Evolutionary conservation across 1,284 basidiomycete genomes (phyloP), one percentile per base, ranked within the genome.

Genomic region (Ganoderma multipileum): DNA sequence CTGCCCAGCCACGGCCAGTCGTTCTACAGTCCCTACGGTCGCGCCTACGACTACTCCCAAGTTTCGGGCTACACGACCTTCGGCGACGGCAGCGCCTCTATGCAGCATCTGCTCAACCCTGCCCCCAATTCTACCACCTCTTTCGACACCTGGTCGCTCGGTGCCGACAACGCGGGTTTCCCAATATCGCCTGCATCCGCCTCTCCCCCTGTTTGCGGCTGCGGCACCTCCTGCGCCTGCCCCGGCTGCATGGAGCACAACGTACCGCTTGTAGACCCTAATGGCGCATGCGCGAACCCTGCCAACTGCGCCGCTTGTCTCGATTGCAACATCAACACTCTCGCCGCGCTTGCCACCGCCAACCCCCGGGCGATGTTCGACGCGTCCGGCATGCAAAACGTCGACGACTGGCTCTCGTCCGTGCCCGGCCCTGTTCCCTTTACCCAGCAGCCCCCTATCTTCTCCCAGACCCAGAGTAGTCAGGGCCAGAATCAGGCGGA

Each of bases 21-120:
- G 64, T 80, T 81, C 64, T 90, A 82, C 75, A 89, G 87, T 64
- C 91, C 91, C 0, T 92, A 91, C 68, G 84, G 85, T 30, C 84
- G 89, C 36, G 87, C 88, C 23, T 88, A 89, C 73, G 89, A 87
- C 73, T 79, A 81, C 7, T 65, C 75, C 20, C 80, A 83, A 63
- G 74, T 77, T 1, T 60, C 76, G 44, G 81, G 81, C 16, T 62
- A 57, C 62, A 44, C 71, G 12, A 42, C 26, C 36, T 55, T 59
- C 62, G 70, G 20, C 66, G 70, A 36, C 44, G 50, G 16, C 14
- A 58, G 36, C 55, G 57, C 63, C 14, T 44, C 39, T 47, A 57
- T 58, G 20, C 65, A 60, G 26, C 41, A 52, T 16, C 41, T 65
- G 18, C 59, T 68, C 63, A 55, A 65, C 30, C 23, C 20, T 16